A percentile compares a stretch with the other conserved stretches of the same genome.
Evolutionary conservation across 352 stramenopile genomes (phyloP).

Genomic region (Globisporangium alternatum): DNA sequence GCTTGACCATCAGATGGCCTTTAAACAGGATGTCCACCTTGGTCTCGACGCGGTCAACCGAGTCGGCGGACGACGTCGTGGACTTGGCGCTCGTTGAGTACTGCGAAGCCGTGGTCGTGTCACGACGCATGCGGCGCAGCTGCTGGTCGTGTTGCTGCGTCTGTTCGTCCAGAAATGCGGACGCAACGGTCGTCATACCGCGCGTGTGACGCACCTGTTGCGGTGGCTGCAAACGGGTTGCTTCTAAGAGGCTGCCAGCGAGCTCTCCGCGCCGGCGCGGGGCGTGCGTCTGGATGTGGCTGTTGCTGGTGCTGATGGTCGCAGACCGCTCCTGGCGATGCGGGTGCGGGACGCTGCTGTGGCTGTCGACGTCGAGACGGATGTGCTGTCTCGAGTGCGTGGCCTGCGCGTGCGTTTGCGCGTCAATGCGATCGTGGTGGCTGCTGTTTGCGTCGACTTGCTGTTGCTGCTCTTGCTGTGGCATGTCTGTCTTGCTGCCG

Average conservation of each 20-base stretch:
- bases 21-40: slow-evolving; percentile 36
- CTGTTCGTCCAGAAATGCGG: slow-evolving; percentile 4
- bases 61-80: slow-evolving; percentile 4
- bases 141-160: not conserved
- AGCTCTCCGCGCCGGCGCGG: slow-evolving; percentile 1
- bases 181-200: slow-evolving; percentile 6
- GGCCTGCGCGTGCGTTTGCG: slow-evolving; percentile 1
- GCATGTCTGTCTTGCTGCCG: not conserved
- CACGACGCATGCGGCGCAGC: not conserved
- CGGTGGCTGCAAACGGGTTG: not conserved
- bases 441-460: slow-evolving; percentile 3
- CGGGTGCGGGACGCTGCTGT: not conserved
- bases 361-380: slow-evolving; percentile 9
- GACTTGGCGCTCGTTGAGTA: slow-evolving; percentile 12
- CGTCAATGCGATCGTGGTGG: not conserved
- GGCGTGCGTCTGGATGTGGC: not conserved
- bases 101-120: slow-evolving; percentile 9
- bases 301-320: not conserved
- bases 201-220: slow-evolving; percentile 2
- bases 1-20: slow-evolving; percentile 43
- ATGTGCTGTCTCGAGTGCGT: slow-evolving; percentile 6
- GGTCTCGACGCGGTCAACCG: not conserved
- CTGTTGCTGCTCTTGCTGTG: not conserved
- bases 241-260: slow-evolving; percentile 5
- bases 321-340: slow-evolving; percentile 1